Base-by-base conservation (phyloP, 1,139 yeast species). In the Hyphopichia fennica region DNA sequence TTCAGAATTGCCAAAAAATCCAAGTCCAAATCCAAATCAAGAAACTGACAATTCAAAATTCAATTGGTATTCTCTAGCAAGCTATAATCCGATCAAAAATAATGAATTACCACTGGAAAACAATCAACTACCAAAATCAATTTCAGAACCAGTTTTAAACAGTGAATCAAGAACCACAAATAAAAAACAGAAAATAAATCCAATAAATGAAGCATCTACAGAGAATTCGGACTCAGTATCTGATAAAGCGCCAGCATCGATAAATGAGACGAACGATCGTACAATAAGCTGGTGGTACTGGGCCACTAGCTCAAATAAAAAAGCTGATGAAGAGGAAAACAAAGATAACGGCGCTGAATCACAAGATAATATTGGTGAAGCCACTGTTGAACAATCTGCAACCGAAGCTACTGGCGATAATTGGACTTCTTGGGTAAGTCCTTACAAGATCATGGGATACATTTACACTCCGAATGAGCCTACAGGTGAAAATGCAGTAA, bases 281-380 rank as follows among this genome's bases (percentile, higher is more conserved):
- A 22, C 28, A n/a, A 20, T 39, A 3, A 33, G 19, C 6, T 34
- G 41, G 41, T 33, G 37, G 37, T 27, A 30, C 22, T 29, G 40
- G 40, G 22, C 30, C n/a, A 33, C 35, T 10, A 33, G 35, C 6
- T 16, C 23, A 8, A 32, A 32, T 29, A 16, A 7, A 5, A 31
- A 17, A n/a, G 7, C 13, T n/a, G 14, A 28, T n/a, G 35, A 33
- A 10, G 27, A 33, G 20, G 31, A 14, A 28, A 28, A 13, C 10
- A 15, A 28, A 28, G 31, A 15, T 28, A 28, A 22, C 10, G 25
- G 14, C 11, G 4, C 5, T 9, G 31, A 28, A n/a, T 3, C 15
- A 28, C 15, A 40, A 22, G 37, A 19, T 19, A 14, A 33, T 19
- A n/a, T 33, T 10, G 31, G 48, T n/a, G 28, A 10, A 19, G 40